phyloP scores from a whole-genome alignment of 257 asterid genomes.

The Avicennia marina region DNA sequence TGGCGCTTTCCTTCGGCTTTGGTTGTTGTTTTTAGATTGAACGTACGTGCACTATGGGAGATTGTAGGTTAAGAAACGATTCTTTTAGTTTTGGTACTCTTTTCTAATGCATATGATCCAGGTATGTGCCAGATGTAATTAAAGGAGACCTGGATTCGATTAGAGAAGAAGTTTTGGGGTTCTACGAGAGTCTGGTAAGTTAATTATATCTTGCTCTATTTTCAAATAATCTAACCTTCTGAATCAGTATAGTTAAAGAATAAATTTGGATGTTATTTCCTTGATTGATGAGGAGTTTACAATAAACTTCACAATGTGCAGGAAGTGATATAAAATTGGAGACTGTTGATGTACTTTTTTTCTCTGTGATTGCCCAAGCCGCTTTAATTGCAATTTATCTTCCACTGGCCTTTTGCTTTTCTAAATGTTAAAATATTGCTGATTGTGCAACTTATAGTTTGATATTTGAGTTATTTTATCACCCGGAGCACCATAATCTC shows the following conservation, averaged over 20 bases:
- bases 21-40: background rate
- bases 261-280: constrained; percentile 14
- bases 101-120: constrained; percentile 24
- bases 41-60: background rate
- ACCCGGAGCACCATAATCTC: background rate
- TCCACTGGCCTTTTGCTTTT: background rate
- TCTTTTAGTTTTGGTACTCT: background rate
- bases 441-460: constrained; percentile 1
- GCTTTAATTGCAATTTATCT: background rate
- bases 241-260: background rate
- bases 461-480: background rate
- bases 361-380: constrained; percentile 1
- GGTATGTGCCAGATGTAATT: constrained; percentile 80
- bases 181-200: constrained; percentile 55
- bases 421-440: background rate
- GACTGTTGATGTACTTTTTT: background rate
- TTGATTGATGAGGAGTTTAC: constrained; percentile 11
- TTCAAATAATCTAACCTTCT: background rate
- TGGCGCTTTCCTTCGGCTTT: background rate
- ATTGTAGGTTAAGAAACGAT: background rate
- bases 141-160: constrained; percentile 96
- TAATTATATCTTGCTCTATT: background rate
- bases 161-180: constrained; percentile 65
- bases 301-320: background rate
- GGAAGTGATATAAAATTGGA: background rate